These are phyloP conservation scores for Pichiaceae sp. DNA, from an alignment of 1,139 yeast genomes.

Conservation along the genomic window DNA sequence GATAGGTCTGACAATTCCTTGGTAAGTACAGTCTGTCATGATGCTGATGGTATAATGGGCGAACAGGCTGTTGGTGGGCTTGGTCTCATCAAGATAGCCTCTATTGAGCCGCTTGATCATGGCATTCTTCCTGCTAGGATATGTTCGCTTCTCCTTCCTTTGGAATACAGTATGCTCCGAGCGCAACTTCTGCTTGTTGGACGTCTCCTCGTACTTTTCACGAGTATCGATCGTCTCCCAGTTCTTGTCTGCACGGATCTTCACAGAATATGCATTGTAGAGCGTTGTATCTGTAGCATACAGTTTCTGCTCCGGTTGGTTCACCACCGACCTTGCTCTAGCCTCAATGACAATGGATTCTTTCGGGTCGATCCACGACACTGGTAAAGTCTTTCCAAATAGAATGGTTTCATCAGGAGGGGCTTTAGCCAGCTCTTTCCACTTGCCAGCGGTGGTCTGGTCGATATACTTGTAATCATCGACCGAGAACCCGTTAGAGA, in stretches of 20 bases:
- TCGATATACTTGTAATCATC: conserved; percentile 56
- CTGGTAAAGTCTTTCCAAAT: conserved; percentile 60
- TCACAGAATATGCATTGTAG: conserved; percentile 66
- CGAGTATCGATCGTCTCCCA: conserved; percentile 50
- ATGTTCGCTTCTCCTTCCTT: conserved; percentile 5
- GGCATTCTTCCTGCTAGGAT: conserved; percentile 12
- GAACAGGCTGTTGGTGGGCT: conserved; percentile 21
- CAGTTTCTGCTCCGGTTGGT: conserved; percentile 30
- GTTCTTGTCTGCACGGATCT: conserved; percentile 61
- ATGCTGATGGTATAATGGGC: conserved; percentile 27
- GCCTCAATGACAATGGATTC: conserved; percentile 78
- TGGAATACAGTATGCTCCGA: conserved; percentile 8
- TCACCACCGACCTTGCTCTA: conserved; percentile 69
- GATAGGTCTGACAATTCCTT: conserved; percentile 19
- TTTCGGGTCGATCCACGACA: conserved; percentile 70
- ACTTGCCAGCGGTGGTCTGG: conserved; percentile 47
- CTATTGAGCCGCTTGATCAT: conserved; percentile 13
- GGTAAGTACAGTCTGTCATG: conserved; percentile 19
- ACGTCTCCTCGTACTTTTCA: conserved; percentile 33
- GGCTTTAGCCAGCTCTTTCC: conserved; percentile 36
- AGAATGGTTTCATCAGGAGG: conserved; percentile 27
- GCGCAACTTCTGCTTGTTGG: conserved; percentile 7
- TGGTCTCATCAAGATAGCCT: conserved; percentile 3
- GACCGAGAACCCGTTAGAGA: conserved; percentile 76
- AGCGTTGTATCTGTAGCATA: conserved; percentile 66